Evolutionary conservation across 345 rosid species (phyloP).

Genomic region (Barbarea vulgaris): DNA sequence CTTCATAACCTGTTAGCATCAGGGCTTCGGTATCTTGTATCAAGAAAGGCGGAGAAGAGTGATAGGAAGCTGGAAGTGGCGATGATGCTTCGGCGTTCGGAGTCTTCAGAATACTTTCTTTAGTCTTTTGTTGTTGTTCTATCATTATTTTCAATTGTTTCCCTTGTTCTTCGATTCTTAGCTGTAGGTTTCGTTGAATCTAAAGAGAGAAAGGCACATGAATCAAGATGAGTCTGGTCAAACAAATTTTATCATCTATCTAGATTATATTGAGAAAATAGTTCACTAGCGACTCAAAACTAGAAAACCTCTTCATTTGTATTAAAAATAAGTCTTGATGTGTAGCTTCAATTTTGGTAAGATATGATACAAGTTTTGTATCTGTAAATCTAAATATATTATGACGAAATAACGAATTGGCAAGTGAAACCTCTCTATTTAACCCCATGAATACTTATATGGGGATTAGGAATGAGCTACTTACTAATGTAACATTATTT

Average conservation of each 20-base stretch:
- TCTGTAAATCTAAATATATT: background rate
- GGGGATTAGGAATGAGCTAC: background rate
- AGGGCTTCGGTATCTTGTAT: conserved; percentile 50
- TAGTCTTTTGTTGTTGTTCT: conserved; percentile 71
- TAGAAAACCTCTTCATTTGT: background rate
- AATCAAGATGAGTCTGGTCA: conserved; percentile 10
- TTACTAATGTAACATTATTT: background rate
- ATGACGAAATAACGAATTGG: background rate
- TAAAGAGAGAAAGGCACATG: conserved; percentile 22
- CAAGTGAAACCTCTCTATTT: background rate
- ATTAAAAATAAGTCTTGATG: background rate
- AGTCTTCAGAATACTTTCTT: conserved; percentile 41
- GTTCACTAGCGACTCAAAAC: background rate
- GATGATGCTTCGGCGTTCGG: conserved; percentile 36
- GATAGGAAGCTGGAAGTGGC: conserved; percentile 26
- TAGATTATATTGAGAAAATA: background rate
- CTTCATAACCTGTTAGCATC: conserved; percentile 49
- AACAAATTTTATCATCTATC: background rate
- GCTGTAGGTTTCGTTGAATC: conserved; percentile 82
- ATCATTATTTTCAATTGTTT: conserved; percentile 76
- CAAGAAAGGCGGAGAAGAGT: conserved; percentile 23
- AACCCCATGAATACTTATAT: background rate
- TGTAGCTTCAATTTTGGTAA: background rate
- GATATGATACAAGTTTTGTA: background rate
- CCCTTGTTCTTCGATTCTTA: conserved; percentile 88